Base-by-base conservation (phyloP, 352 stramenopile species). In the Aphanomyces invadans region DNA sequence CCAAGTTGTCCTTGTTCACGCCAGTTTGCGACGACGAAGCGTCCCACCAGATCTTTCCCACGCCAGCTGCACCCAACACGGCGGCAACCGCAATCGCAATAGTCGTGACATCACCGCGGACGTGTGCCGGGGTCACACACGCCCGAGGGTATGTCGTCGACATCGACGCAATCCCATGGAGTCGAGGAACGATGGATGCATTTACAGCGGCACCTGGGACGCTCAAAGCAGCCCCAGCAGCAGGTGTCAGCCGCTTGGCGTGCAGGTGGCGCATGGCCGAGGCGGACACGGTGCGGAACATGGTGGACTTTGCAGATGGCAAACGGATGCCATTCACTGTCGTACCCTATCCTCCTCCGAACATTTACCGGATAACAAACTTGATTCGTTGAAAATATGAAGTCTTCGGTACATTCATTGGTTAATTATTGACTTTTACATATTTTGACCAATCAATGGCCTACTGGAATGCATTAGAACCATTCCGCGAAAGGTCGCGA, bases 31-130 rank as follows among this genome's bases (percentile, higher is more conserved):
- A 74, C 26, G 76, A 73, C 21, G 83, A 92, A 21, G 82, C 83
- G 65, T 90, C 80, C 81, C 81, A 92, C 80, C 83, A 91, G 80
- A 94, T 94, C 63, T 94, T 92, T 2, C 80, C 85, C 0, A 94
- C 81, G 15, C 83, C 81, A 3, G 89, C 62, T 19, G 90, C 65
- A 11, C 81, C 83, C 11, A 83, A 76, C 10, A 89, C 75, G 25
- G 89, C 72, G 9, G 85, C 85, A 26, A 94, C 79, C 33, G 80
- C 78, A 4, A 67, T 67, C 29, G 60, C 60, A 28, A 67, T 31
- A 17, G 44, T 57, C 19, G 60, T 51, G 10, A 67, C n/a, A 25
- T 67, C 60, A 17, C 60, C 60, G 23, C 54, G 55, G 23, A 67
- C 60, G 28, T 67, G 60, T 7, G 45, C 49, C 21, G 60, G 60